Percentiles rank a stretch among this genome's conserved stretches.
Conservation (phyloP, 768 basidiomycete species). For the Rhizopogon vesiculosus region DNA sequence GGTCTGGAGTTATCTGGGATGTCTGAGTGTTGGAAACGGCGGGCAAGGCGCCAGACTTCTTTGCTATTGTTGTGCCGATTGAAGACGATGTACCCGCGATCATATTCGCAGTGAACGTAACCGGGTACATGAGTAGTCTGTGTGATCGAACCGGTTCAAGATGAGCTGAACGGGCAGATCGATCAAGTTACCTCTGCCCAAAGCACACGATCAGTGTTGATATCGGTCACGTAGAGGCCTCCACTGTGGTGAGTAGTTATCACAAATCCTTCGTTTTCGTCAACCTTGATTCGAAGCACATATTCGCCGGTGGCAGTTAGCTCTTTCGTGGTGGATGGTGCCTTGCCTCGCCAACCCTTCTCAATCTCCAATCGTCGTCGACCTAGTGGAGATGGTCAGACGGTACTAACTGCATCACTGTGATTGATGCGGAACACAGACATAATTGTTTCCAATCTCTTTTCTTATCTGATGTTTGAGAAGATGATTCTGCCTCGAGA, state of each 20-base stretch:
- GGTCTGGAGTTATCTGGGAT: constrained; percentile 26
- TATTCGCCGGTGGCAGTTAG: constrained; percentile 28
- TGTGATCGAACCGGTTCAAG: background rate
- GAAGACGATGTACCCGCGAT: constrained; percentile 65
- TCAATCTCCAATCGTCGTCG: constrained; percentile 38
- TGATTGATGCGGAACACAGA: constrained; percentile 20
- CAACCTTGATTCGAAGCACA: constrained; percentile 76
- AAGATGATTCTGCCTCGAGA: constrained; percentile 28
- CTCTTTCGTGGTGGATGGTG: constrained; percentile 33
- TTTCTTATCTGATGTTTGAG: constrained; percentile 25
- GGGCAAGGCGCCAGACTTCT: constrained; percentile 64
- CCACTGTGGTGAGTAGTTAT: constrained; percentile 53
- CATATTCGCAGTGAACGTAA: constrained; percentile 73
- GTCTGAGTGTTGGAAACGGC: constrained; percentile 24
- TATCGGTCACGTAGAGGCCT: constrained; percentile 55
- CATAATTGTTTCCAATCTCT: constrained; percentile 58
- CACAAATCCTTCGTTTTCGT: constrained; percentile 54
- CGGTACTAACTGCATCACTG: background rate
- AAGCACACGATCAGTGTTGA: constrained; percentile 42
- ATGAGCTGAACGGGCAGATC: background rate
- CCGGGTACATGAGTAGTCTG: constrained; percentile 8
- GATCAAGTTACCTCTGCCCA: constrained; percentile 39
- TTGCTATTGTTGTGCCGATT: constrained; percentile 52
- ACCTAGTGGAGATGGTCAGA: constrained; percentile 33
- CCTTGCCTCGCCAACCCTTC: constrained; percentile 52